phyloP scores from a whole-genome alignment of 2,329 filamentous ascomycete genomes.

The Fusarium sp. region DNA sequence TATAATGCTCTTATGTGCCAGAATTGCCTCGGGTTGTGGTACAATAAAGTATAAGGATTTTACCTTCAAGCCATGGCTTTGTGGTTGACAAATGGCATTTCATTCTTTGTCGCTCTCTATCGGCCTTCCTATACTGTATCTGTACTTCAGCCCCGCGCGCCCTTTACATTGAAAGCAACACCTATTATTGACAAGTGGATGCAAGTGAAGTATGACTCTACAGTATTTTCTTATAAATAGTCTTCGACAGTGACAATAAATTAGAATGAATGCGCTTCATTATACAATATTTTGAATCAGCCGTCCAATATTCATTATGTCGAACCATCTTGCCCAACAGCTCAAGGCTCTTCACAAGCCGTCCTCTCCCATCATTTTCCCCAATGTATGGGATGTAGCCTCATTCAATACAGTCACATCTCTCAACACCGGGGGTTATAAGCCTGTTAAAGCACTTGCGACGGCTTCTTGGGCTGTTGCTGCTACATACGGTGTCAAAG shows the following conservation, averaged over 20 bases:
- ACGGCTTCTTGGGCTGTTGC: constrained; percentile 66
- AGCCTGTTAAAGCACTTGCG: constrained; percentile 59
- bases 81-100: neutral
- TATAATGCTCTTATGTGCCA: neutral
- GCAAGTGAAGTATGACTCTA: neutral
- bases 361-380: constrained; percentile 63
- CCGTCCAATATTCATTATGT: constrained; percentile 24
- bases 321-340: constrained; percentile 52
- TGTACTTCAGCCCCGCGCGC: constrained; percentile 27
- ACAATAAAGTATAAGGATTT: neutral
- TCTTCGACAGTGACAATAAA: neutral
- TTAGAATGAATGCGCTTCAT: neutral
- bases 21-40: too few species aligned
- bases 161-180: constrained; percentile 35
- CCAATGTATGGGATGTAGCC: constrained; percentile 67
- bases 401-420: constrained; percentile 61
- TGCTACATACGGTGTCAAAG: constrained; percentile 57
- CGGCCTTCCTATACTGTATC: neutral
- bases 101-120: neutral
- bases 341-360: constrained; percentile 62
- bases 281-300: neutral
- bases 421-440: constrained; percentile 52
- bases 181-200: constrained; percentile 5
- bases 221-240: constrained; percentile 1
- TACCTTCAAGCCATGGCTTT: neutral